Evolutionary conservation across 345 rosid species (phyloP).

Genomic region (Trapa incisa): DNA sequence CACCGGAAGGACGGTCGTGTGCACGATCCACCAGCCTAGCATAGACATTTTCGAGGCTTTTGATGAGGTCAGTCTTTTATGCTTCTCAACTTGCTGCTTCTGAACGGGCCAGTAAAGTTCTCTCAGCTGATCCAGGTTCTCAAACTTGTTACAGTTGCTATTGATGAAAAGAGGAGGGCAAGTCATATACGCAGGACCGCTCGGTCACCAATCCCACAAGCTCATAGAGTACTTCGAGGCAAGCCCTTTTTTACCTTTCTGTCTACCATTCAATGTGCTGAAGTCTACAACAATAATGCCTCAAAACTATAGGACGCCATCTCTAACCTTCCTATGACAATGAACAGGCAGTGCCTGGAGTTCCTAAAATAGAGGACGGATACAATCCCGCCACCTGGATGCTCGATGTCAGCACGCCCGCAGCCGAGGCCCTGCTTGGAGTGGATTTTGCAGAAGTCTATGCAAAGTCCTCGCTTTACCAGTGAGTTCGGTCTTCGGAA

Average conservation of each 20-base stretch:
- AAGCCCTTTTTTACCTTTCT: not conserved
- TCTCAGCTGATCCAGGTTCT: not conserved
- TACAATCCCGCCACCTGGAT: conserved; percentile 94
- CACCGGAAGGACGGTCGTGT: conserved; percentile 91
- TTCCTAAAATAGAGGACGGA: conserved; percentile 56
- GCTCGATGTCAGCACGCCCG: conserved; percentile 60
- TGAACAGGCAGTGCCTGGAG: conserved; percentile 55
- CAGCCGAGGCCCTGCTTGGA: conserved; percentile 53
- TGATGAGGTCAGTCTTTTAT: conserved; percentile 49
- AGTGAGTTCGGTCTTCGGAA: conserved; percentile 26
- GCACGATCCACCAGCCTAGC: conserved; percentile 96
- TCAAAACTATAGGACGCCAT: not conserved
- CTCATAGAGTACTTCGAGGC: conserved; percentile 88
- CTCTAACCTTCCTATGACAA: not conserved
- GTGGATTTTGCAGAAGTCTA: conserved; percentile 64
- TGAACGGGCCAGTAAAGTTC: not conserved
- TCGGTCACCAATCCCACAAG: conserved; percentile 66
- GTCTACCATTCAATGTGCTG: not conserved
- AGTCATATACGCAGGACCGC: conserved; percentile 71
- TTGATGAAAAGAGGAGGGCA: conserved; percentile 94
- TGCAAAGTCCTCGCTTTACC: conserved; percentile 47
- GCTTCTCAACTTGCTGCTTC: not conserved
- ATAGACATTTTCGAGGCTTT: conserved; percentile 86
- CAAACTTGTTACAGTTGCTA: conserved; percentile 34
- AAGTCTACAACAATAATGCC: not conserved